phyloP scores from a whole-genome alignment of 2,329 filamentous ascomycete genomes.

The Paraphoma sp. region DNA sequence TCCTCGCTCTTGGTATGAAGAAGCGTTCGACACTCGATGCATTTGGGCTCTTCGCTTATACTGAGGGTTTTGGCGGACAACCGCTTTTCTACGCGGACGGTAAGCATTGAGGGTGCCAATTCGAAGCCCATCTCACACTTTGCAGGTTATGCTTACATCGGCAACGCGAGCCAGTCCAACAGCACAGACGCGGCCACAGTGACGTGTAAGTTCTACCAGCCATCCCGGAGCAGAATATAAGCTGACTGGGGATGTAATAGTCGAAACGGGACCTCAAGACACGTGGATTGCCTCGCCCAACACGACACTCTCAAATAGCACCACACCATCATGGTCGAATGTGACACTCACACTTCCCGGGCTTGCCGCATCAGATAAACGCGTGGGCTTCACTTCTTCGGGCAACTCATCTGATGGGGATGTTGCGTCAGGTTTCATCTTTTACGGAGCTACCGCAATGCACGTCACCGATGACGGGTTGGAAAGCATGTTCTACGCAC shows the following conservation, averaged over 20 bases:
- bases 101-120: conserved; percentile 16
- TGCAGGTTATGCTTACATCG: background rate
- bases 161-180: background rate
- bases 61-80: conserved; percentile 19
- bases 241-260: conserved; percentile 2
- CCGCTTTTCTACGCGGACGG: conserved; percentile 26
- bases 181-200: conserved; percentile 3
- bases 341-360: conserved; percentile 23
- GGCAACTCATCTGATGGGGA: background rate
- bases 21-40: conserved; percentile 10
- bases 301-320: conserved; percentile 10
- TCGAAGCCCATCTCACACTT: background rate
- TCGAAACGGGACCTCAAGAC: conserved; percentile 9
- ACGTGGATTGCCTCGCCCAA: conserved; percentile 22
- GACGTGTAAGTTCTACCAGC: conserved; percentile 12
- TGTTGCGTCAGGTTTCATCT: conserved; percentile 18
- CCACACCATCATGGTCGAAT: conserved; percentile 4
- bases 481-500: conserved; percentile 19
- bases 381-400: conserved; percentile 21
- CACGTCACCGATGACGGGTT: conserved; percentile 15
- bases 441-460: conserved; percentile 27
- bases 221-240: background rate
- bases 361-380: conserved; percentile 7
- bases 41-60: conserved; percentile 27
- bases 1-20: conserved; percentile 17